These are phyloP conservation scores for Amphichorda felina DNA, from an alignment of 2,329 filamentous ascomycete species.

Conservation along the genomic window DNA sequence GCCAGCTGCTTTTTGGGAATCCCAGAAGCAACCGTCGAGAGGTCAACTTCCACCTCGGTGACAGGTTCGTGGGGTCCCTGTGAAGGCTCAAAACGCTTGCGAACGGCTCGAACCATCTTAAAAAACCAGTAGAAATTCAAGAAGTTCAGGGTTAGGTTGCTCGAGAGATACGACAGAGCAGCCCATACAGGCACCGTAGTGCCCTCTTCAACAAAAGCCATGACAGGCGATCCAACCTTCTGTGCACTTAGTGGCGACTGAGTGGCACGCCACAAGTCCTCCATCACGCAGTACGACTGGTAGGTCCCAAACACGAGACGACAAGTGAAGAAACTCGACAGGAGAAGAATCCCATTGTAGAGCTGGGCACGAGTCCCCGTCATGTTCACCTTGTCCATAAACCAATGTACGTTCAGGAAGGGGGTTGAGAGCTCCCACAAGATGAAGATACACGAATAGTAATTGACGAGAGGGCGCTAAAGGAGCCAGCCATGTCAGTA, in stretches of 20 bases:
- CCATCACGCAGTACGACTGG: conserved; percentile 56
- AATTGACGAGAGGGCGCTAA: conserved; percentile 75
- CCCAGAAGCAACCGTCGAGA: conserved; percentile 16
- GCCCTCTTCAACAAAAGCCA: conserved; percentile 33
- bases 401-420: conserved; percentile 85
- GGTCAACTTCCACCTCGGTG: conserved; percentile 16
- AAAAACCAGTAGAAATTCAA: conserved; percentile 80
- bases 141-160: conserved; percentile 61
- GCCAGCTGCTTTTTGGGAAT: conserved; percentile 7
- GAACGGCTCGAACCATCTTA: conserved; percentile 73
- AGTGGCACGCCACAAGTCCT: conserved; percentile 51
- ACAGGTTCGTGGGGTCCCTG: conserved; percentile 15
- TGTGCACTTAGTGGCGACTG: conserved; percentile 22
- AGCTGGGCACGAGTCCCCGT: conserved; percentile 65
- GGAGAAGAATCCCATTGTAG: conserved; percentile 63
- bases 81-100: conserved; percentile 57
- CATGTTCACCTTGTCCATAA: conserved; percentile 76
- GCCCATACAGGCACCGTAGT: conserved; percentile 58
- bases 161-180: conserved; percentile 51
- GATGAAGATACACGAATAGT: conserved; percentile 70
- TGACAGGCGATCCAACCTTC: conserved; percentile 10
- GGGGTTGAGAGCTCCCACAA: conserved; percentile 80
- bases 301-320: conserved; percentile 70
- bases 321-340: conserved; percentile 64
- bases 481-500: neutral